A percentile compares a stretch with the other conserved stretches of the same genome.
Conservation (phyloP, 2,329 filamentous ascomycete genomes). For the Cytospora piceae region DNA sequence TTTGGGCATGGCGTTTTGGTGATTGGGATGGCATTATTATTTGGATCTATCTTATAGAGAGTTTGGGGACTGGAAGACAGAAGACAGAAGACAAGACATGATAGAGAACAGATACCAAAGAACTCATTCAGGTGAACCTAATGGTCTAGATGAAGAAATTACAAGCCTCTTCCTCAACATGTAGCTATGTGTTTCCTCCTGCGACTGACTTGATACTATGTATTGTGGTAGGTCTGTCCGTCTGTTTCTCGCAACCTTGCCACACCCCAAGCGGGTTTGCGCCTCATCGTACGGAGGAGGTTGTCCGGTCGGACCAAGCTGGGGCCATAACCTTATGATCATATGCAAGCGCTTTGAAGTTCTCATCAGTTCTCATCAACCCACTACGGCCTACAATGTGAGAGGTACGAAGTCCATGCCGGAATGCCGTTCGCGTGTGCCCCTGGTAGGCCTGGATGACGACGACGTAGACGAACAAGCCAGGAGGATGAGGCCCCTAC, state of each 20-base stretch:
- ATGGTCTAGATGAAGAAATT: not conserved
- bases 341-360: no score
- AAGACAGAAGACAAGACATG: not conserved
- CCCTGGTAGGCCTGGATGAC: not conserved
- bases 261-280: no score
- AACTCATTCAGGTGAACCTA: not conserved
- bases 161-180: not conserved
- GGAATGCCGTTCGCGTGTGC: not conserved
- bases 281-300: no score
- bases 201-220: not conserved
- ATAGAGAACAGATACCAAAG: not conserved
- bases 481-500: not conserved
- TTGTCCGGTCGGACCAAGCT: no score
- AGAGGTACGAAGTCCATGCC: no score
- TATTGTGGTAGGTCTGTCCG: not conserved
- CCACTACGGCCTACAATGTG: not conserved
- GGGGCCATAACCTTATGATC: no score
- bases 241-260: no score
- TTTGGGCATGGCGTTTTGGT: not conserved
- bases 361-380: no score
- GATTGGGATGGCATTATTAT: not conserved
- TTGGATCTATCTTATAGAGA: not conserved
- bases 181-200: not conserved
- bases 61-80: not conserved
- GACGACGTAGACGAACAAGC: not conserved